Evolutionary conservation across 2,329 filamentous ascomycete species (phyloP).

Genomic region (Ceratocystis diversiconidia): DNA sequence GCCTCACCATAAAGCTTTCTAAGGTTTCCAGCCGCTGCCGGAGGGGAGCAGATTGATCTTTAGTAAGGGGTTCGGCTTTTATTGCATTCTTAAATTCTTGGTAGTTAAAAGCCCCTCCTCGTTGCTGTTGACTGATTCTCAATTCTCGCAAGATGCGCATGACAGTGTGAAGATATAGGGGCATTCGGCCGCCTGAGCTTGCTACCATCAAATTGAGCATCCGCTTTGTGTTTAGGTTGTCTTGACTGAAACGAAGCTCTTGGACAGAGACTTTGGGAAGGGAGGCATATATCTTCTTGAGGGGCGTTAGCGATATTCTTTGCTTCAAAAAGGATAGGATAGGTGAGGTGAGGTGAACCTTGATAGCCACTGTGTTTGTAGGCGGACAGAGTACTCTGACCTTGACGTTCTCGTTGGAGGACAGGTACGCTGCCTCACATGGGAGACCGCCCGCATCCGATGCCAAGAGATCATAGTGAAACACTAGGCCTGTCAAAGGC

Average conservation of each 20-base stretch:
- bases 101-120: not conserved
- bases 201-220: not conserved
- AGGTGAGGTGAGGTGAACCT: not conserved
- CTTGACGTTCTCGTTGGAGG: not conserved
- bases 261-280: not conserved
- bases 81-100: not conserved
- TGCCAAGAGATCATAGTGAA: not conserved
- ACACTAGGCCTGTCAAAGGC: not conserved
- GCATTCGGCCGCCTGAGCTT: not conserved
- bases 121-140: not conserved
- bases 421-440: not conserved
- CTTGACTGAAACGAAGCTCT: not conserved
- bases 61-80: not conserved
- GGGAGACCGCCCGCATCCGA: not conserved
- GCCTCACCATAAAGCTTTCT: not conserved
- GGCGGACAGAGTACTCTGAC: not conserved
- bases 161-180: not conserved
- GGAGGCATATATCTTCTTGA: not conserved
- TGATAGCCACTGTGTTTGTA: not conserved
- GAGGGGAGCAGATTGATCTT: not conserved
- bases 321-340: not conserved
- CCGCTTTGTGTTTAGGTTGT: not conserved
- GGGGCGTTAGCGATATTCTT: not conserved
- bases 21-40: not conserved
- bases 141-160: not conserved